A percentile compares a stretch with the other conserved stretches of the same genome.
Evolutionary conservation across 495 filamentous ascomycete species (phyloP).

Genomic region (Collariella sp.): DNA sequence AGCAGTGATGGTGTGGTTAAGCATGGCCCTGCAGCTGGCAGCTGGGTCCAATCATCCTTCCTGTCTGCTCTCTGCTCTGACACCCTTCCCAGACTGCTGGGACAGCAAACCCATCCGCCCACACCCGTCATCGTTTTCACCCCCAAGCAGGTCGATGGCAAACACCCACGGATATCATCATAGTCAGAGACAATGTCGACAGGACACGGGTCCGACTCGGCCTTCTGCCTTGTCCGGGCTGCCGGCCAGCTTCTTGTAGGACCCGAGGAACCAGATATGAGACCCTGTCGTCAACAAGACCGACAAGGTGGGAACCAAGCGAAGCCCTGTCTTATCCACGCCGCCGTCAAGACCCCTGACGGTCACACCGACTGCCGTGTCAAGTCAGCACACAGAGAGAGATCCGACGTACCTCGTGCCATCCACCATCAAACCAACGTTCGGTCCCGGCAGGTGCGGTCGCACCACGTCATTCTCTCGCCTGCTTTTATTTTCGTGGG

Average conservation of each 20-base stretch:
- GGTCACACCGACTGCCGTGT: neutral
- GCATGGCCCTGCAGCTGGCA: neutral
- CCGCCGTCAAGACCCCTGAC: neutral
- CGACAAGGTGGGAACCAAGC: neutral
- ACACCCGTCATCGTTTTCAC: neutral
- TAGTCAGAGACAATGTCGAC: no score
- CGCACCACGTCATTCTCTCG: neutral
- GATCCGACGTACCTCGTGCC: neutral
- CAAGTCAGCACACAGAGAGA: neutral
- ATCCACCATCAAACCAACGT: neutral
- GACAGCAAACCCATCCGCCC: neutral
- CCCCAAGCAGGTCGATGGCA: neutral
- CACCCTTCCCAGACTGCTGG: constrained; percentile 3
- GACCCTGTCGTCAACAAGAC: neutral
- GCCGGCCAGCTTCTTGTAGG: no score
- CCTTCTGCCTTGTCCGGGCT: no score
- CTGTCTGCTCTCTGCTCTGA: neutral
- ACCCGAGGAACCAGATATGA: no score
- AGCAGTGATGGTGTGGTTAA: neutral
- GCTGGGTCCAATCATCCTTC: neutral
- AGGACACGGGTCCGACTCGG: no score
- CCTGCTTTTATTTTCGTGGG: neutral
- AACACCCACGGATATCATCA: neutral
- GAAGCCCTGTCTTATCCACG: neutral
- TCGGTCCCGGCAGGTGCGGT: constrained; percentile 1